Evolutionary conservation across 164 flowering plant genomes (phyloP).

Genomic region (Stephania yunnanensis): DNA sequence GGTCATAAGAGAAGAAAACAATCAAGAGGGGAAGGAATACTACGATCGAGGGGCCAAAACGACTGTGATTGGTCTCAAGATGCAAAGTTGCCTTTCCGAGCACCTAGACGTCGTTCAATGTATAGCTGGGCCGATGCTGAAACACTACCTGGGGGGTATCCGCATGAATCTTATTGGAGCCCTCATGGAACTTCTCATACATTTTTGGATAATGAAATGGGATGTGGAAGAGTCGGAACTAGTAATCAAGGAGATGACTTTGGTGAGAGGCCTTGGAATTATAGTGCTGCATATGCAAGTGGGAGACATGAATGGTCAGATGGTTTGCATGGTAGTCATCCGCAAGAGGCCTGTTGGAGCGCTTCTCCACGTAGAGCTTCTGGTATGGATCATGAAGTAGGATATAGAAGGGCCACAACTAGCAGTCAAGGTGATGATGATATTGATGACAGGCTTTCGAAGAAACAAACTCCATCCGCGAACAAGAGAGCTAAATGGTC

Average conservation of each 20-base stretch:
- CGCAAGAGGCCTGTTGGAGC: slow-evolving; percentile 7
- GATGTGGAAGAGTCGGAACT: slow-evolving; percentile 12
- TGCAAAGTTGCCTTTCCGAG: not conserved
- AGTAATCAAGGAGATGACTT: slow-evolving; percentile 14
- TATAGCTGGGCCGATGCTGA: too few relatives aligned
- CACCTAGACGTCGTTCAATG: too few relatives aligned
- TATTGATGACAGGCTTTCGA: too few relatives aligned
- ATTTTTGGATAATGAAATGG: slow-evolving; percentile 9
- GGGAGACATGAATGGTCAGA: slow-evolving; percentile 10
- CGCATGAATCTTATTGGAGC: not conserved
- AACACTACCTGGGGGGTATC: not conserved
- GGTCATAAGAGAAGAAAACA: not conserved
- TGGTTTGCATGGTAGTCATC: slow-evolving; percentile 1
- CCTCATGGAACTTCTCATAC: slow-evolving; percentile 13
- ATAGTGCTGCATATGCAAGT: slow-evolving; percentile 14
- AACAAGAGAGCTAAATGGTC: slow-evolving; percentile 12
- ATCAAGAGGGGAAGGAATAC: not conserved
- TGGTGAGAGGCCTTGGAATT: too few relatives aligned
- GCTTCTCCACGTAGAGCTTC: too few relatives aligned
- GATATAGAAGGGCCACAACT: not conserved
- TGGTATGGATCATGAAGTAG: not conserved
- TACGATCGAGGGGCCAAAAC: not conserved
- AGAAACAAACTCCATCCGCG: slow-evolving; percentile 11
- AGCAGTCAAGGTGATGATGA: too few relatives aligned
- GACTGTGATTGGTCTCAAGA: not conserved